phyloP scores from a whole-genome alignment of 192 early-diverging fungal species.

The Paraglomus occultum region DNA sequence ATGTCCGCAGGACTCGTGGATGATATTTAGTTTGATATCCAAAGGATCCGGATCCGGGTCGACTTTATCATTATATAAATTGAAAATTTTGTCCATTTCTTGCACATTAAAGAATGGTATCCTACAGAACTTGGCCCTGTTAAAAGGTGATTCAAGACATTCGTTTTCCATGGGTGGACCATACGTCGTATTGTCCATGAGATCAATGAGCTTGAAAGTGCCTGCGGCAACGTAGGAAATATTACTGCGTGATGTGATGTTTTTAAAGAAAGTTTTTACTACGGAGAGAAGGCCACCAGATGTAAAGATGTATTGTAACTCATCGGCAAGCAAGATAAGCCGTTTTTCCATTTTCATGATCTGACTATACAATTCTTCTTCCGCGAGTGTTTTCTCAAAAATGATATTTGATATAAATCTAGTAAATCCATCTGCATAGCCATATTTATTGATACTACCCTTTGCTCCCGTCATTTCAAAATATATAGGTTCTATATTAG shows the following conservation, averaged over 20 bases:
- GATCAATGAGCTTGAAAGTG: constrained; percentile 1
- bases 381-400: no score
- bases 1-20: not conserved
- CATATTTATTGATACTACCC: no score
- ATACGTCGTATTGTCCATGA: not conserved
- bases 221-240: constrained; percentile 14
- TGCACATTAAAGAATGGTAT: constrained; percentile 22
- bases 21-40: not conserved
- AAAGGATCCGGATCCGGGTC: not conserved
- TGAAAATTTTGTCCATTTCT: constrained; percentile 11
- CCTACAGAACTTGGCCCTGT: constrained; percentile 9
- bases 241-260: no score
- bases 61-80: not conserved
- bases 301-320: constrained; percentile 10
- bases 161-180: no score
- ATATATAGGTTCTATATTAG: not conserved
- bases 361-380: no score
- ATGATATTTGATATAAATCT: no score
- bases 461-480: no score
- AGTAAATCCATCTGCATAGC: no score
- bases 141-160: not conserved
- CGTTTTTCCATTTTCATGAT: not conserved
- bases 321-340: constrained; percentile 1
- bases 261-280: constrained; percentile 4
- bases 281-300: not conserved